Conservation (phyloP, 164 flowering plant genomes). For the Umbilicus rupestris region DNA sequence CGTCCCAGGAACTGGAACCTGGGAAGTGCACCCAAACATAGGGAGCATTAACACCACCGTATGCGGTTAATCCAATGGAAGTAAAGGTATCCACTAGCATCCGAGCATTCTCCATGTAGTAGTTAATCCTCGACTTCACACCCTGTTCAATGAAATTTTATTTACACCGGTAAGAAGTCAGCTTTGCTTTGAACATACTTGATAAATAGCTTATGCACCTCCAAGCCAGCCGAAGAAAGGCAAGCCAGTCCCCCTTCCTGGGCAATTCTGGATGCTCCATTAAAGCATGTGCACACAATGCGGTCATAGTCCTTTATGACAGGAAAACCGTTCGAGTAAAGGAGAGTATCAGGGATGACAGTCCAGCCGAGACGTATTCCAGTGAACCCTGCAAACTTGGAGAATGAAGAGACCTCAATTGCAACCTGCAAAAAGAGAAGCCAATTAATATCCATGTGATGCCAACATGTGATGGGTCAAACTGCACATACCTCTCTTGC, state of each 20-base stretch:
- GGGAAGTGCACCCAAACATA: conserved; percentile 85
- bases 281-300: conserved; percentile 57
- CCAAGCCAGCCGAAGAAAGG: conserved; percentile 46
- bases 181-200: neutral
- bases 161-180: neutral
- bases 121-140: conserved; percentile 24
- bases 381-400: conserved; percentile 70
- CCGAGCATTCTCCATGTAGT: conserved; percentile 66
- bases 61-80: conserved; percentile 47
- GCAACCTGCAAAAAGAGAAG: conserved; percentile 38
- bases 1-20: conserved; percentile 67
- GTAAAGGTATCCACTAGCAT: conserved; percentile 46
- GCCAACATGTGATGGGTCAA: neutral
- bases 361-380: conserved; percentile 84
- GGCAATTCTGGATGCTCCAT: conserved; percentile 57
- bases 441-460: neutral
- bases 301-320: conserved; percentile 52
- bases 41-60: conserved; percentile 82
- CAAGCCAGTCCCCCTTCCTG: conserved; percentile 81
- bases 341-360: conserved; percentile 53
- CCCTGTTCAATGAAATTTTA: conserved; percentile 31
- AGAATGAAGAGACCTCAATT: conserved; percentile 65
- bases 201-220: conserved; percentile 24
- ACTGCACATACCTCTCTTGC: conserved; percentile 55
- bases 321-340: conserved; percentile 50